Evolutionary conservation across 805 yeast species (phyloP).

Genomic region (Candida takata): DNA sequence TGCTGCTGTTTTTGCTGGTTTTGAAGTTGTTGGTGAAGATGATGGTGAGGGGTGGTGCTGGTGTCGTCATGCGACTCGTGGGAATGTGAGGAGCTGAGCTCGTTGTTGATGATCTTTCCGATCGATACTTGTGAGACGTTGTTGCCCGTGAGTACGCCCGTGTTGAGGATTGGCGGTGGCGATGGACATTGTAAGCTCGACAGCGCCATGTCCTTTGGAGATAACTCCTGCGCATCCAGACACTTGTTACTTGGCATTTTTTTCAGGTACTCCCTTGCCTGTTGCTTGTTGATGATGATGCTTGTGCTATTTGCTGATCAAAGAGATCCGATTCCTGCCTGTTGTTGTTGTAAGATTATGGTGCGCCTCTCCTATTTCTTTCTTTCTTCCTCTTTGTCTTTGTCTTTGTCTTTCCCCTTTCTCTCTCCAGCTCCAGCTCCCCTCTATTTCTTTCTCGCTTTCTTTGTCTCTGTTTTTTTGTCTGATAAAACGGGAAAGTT

Average conservation of each 20-base stretch:
- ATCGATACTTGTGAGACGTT: conserved; percentile 21
- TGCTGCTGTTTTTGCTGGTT: conserved; percentile 1
- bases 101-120: conserved; percentile 17
- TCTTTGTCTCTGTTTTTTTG: too few relatives aligned
- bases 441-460: too few relatives aligned
- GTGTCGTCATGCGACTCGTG: neutral
- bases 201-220: conserved; percentile 50
- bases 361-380: too few relatives aligned
- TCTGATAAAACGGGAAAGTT: too few relatives aligned
- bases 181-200: conserved; percentile 60
- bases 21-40: neutral
- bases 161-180: conserved; percentile 60
- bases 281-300: too few relatives aligned
- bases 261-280: too few relatives aligned
- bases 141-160: conserved; percentile 20
- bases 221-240: conserved; percentile 12
- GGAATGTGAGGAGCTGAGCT: conserved; percentile 3
- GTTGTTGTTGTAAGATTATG: too few relatives aligned
- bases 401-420: too few relatives aligned
- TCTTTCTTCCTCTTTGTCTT: too few relatives aligned
- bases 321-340: too few relatives aligned
- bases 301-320: too few relatives aligned
- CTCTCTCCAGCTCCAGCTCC: too few relatives aligned
- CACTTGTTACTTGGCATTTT: conserved; percentile 1
- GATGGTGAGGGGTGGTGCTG: neutral